Evolutionary conservation across 495 filamentous ascomycete genomes (phyloP).

Genomic region (Cercophora newfieldiana): DNA sequence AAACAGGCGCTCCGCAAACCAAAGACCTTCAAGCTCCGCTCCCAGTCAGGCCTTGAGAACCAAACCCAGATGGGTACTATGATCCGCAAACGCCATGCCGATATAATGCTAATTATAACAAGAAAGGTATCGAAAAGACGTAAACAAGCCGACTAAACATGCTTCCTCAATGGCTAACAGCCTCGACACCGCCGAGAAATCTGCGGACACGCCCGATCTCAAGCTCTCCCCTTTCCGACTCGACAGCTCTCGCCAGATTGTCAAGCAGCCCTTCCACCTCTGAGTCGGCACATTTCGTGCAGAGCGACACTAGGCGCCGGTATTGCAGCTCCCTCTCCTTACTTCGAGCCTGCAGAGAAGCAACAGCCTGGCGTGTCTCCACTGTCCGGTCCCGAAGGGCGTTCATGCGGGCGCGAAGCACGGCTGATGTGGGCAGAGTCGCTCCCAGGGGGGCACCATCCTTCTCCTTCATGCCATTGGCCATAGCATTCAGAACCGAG

Average conservation of each 20-base stretch:
- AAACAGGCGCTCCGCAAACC: background rate
- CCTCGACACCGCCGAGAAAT: slow-evolving; percentile 71
- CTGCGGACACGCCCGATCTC: slow-evolving; percentile 69
- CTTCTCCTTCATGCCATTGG: slow-evolving; percentile 6
- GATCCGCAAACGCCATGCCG: slow-evolving; percentile 8
- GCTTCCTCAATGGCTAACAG: slow-evolving; percentile 35
- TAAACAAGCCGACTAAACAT: background rate
- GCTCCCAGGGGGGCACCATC: slow-evolving; percentile 17
- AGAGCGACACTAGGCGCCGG: slow-evolving; percentile 66
- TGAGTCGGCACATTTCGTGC: slow-evolving; percentile 62
- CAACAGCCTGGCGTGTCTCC: slow-evolving; percentile 58
- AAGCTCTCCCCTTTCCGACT: slow-evolving; percentile 68
- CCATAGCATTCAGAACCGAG: slow-evolving; percentile 24
- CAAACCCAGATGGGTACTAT: background rate
- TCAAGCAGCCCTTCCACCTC: slow-evolving; percentile 65
- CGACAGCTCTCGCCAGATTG: slow-evolving; percentile 65
- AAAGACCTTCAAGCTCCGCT: background rate
- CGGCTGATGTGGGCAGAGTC: slow-evolving; percentile 37
- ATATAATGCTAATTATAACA: background rate
- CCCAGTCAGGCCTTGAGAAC: background rate
- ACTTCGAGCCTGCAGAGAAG: slow-evolving; percentile 57
- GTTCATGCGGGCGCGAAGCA: slow-evolving; percentile 46
- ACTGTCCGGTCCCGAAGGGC: slow-evolving; percentile 57
- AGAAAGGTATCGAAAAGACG: background rate
- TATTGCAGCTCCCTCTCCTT: slow-evolving; percentile 70